Evolutionary conservation across 1,139 yeast genomes (phyloP).

Genomic region (Suhomyces panamericanus): DNA sequence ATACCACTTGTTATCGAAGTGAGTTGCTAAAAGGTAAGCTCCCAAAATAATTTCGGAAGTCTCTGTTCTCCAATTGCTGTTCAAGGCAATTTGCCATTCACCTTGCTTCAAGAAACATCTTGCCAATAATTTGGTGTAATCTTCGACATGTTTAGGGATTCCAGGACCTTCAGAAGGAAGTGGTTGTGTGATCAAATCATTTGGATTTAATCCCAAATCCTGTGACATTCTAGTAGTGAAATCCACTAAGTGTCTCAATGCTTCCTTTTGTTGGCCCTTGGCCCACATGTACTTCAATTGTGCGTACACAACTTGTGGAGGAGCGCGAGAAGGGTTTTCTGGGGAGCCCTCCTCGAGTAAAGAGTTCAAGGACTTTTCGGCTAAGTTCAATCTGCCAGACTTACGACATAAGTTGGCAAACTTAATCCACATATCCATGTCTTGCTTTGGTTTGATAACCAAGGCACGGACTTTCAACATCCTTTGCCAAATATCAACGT

Average conservation of each 20-base stretch:
- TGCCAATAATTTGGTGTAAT: conserved; percentile 84
- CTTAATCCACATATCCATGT: conserved; percentile 97
- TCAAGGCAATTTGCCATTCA: conserved; percentile 91
- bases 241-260: conserved; percentile 79
- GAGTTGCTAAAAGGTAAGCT: conserved; percentile 90
- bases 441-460: conserved; percentile 93
- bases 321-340: conserved; percentile 72
- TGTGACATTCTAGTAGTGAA: conserved; percentile 90
- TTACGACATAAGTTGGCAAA: conserved; percentile 95
- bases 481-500: conserved; percentile 98
- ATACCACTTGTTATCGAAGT: conserved; percentile 90
- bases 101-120: conserved; percentile 97
- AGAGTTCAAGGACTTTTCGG: conserved; percentile 85
- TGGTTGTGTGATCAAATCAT: conserved; percentile 86
- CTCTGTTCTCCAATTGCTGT: conserved; percentile 77
- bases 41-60: conserved; percentile 81
- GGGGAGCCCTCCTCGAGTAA: conserved; percentile 64
- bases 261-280: conserved; percentile 84
- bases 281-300: conserved; percentile 98
- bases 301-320: conserved; percentile 96
- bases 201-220: conserved; percentile 76
- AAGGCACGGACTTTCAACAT: conserved; percentile 90
- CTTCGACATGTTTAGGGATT: conserved; percentile 73
- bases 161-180: conserved; percentile 76
- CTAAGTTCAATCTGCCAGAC: conserved; percentile 86